Base-by-base conservation (phyloP, 345 rosid genomes). In the Isatis tinctoria region DNA sequence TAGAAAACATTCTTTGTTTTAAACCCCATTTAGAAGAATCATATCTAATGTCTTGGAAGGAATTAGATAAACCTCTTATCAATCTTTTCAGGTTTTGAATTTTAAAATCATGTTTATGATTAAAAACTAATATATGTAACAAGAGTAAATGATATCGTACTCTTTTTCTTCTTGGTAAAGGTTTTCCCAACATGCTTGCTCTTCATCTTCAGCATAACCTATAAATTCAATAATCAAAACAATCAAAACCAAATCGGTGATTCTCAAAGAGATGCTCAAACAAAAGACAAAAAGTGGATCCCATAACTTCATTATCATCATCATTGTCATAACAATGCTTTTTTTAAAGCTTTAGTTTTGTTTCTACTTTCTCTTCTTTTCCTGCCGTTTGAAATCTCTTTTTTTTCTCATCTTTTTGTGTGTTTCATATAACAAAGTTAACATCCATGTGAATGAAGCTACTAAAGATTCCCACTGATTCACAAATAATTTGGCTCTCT, bases 131-230 rank as follows among this genome's bases (percentile, higher is more conserved):
- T 33, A 69, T 74, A 49, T 60, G 36, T 41, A 60, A 44, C 6
- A 33, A 36, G 72, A 28, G 66, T 65, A 22, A 36, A 48, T 65
- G 27, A 76, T 76, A 36, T 37, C 96, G 82, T 75, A 92, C 99
- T 95, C 93, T 95, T 95, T 92, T 95, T 92, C 99, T 95, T 95
- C 87, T 95, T 95, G 40, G 96, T 92, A 66, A 92, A 81, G 79
- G 99, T 89, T 92, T 96, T 97, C 69, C 92, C 96, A 53, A 90
- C 92, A 79, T 95, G 94, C 49, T 77, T 95, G 70, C 99, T 95
- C 94, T 95, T 95, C 99, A 90, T 95, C 98, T 95, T 95, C 85
- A 95, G 63, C 82, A 83, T 95, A 68, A 95, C 99, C 99, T 95
- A 60, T 64, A 84, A 67, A 62, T 30, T 60, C 62, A 61, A 24